These are phyloP conservation scores for Anisodus tanguticus DNA, from an alignment of 257 asterid genomes.

Conservation along the genomic window DNA sequence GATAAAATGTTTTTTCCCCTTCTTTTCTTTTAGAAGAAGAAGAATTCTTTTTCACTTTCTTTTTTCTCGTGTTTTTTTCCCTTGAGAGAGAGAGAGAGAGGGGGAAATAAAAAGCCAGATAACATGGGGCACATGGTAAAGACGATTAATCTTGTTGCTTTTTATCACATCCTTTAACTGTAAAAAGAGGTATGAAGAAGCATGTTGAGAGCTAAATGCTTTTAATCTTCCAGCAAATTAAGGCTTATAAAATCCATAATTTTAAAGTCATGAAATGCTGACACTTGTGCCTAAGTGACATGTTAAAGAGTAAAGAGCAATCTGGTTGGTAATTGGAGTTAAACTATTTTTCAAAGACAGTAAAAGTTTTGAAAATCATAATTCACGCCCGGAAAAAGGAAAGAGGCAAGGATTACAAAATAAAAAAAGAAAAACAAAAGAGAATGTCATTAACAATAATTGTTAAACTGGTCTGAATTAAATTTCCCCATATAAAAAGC, in stretches of 20 bases:
- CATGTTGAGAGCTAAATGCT: slow-evolving; percentile 54
- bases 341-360: not conserved
- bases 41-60: not conserved
- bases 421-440: slow-evolving; percentile 33
- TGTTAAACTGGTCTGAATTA: not conserved
- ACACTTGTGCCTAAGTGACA: slow-evolving; percentile 36
- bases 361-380: not conserved
- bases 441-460: not conserved
- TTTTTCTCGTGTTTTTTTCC: not conserved
- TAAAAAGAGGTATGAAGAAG: slow-evolving; percentile 52
- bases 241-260: slow-evolving; percentile 46
- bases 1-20: slow-evolving; percentile 18
- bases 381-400: not conserved
- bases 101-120: slow-evolving; percentile 24
- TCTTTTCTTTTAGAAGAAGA: not conserved
- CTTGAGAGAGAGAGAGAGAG: too few relatives aligned
- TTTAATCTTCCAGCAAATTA: slow-evolving; percentile 41
- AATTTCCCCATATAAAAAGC: not conserved
- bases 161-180: slow-evolving; percentile 64
- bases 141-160: slow-evolving; percentile 53
- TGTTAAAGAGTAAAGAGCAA: not conserved
- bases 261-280: slow-evolving; percentile 53
- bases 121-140: slow-evolving; percentile 66
- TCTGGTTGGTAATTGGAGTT: not conserved
- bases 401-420: slow-evolving; percentile 31